A percentile compares a stretch with the other conserved stretches of the same genome.
Evolutionary conservation across 345 rosid genomes (phyloP).

Genomic region (Anastatica hierochuntica): DNA sequence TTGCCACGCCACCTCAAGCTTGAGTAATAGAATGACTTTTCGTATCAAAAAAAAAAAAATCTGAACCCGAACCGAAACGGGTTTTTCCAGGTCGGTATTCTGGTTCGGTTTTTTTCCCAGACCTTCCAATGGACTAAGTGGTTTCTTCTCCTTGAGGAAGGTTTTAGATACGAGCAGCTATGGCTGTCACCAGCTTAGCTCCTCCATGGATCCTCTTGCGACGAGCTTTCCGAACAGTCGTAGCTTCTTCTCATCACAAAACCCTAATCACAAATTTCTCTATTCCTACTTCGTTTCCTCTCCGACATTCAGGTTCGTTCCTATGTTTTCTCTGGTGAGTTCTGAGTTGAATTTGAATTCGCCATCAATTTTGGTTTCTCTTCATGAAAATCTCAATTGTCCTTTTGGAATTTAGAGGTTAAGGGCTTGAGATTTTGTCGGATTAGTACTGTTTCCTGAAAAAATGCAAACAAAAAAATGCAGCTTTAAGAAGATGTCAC

Average conservation of each 20-base stretch:
- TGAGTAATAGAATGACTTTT: too few species aligned
- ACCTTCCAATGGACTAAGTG: constrained; percentile 1
- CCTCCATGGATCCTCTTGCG: constrained; percentile 37
- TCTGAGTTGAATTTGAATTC: constrained; percentile 8
- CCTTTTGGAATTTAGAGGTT: not conserved
- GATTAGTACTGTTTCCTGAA: not conserved
- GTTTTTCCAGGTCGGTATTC: too few species aligned
- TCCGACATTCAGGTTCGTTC: constrained; percentile 38
- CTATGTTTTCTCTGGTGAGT: not conserved
- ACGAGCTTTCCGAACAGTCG: constrained; percentile 33
- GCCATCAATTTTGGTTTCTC: constrained; percentile 3
- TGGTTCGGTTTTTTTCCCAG: too few species aligned
- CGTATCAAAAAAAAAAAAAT: too few species aligned
- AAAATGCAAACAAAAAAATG: not conserved
- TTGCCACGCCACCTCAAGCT: too few species aligned
- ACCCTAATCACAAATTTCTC: constrained; percentile 13
- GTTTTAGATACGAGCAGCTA: constrained; percentile 19
- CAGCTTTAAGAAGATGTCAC: constrained; percentile 48
- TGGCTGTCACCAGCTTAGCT: constrained; percentile 33
- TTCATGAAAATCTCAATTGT: not conserved
- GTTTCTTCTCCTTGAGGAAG: not conserved
- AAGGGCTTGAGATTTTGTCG: not conserved
- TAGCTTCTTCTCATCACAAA: constrained; percentile 27
- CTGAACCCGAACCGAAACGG: too few species aligned
- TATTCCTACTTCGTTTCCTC: constrained; percentile 8